phyloP scores from a whole-genome alignment of 208 protist genomes.

The Trypanosoma avium region DNA sequence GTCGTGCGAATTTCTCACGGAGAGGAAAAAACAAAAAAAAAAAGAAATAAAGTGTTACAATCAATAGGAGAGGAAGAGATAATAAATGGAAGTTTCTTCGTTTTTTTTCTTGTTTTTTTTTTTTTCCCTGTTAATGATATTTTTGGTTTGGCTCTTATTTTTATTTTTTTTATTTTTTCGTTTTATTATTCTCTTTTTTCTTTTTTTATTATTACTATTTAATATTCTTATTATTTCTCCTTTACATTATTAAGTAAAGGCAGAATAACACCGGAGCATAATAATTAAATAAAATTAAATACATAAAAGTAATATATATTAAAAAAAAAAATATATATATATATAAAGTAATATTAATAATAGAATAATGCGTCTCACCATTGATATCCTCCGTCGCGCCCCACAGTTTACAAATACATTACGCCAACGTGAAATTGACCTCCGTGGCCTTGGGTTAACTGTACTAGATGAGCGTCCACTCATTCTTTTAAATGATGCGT shows the following conservation, averaged over 20 bases:
- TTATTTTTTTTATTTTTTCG: conserved; percentile 2
- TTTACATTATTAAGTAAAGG: conserved; percentile 3
- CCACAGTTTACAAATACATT: conserved; percentile 89
- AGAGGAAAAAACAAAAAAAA: not conserved
- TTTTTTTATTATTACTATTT: not conserved
- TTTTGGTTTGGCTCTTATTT: not conserved
- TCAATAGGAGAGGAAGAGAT: not conserved
- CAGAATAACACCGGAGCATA: no score
- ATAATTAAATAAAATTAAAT: no score
- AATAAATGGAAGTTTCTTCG: not conserved
- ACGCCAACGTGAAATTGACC: conserved; percentile 80
- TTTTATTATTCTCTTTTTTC: conserved; percentile 3
- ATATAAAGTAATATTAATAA: not conserved
- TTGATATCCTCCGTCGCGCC: conserved; percentile 67
- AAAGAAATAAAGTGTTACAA: not conserved
- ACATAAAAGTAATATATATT: no score
- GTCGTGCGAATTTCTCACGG: no score
- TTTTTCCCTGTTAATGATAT: no score
- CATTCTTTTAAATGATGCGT: conserved; percentile 64
- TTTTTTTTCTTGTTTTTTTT: conserved; percentile 14
- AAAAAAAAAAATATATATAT: not conserved
- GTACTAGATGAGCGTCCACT: conserved; percentile 76
- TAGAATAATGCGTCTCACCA: conserved; percentile 66
- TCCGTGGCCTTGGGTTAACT: conserved; percentile 76
- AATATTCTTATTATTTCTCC: conserved; percentile 18